phyloP scores from a whole-genome alignment of 1,139 yeast species.

The Geotrichum bryndzae region DNA sequence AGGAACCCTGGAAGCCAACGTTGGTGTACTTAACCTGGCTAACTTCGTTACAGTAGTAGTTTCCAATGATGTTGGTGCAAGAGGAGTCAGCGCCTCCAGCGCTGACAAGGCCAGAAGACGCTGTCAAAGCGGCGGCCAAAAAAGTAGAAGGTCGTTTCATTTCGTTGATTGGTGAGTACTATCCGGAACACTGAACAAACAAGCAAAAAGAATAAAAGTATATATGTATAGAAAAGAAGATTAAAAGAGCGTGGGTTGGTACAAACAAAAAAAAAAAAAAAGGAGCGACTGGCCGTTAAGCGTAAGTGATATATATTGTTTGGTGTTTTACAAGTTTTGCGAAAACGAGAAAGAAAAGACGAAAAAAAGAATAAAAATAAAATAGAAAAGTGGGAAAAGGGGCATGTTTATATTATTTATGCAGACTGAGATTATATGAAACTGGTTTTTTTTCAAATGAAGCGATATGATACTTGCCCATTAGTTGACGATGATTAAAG shows the following conservation, averaged over 20 bases:
- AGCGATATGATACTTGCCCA: no score
- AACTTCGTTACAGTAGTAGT: slow-evolving; percentile 73
- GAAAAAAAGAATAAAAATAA: not conserved
- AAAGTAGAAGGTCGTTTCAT: not conserved
- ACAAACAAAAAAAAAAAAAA: not conserved
- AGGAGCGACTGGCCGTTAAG: not conserved
- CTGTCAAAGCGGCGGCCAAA: not conserved
- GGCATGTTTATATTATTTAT: not conserved
- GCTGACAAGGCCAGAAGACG: no score
- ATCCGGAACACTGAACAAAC: not conserved
- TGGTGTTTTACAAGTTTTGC: not conserved
- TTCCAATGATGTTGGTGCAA: slow-evolving; percentile 44
- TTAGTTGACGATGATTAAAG: not conserved
- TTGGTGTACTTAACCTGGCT: slow-evolving; percentile 59
- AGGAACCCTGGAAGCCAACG: slow-evolving; percentile 75
- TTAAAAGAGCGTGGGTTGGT: not conserved
- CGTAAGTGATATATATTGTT: not conserved
- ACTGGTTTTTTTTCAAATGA: not conserved
- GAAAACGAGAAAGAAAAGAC: no score
- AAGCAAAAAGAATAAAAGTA: not conserved
- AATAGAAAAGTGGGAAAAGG: not conserved
- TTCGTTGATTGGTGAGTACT: not conserved
- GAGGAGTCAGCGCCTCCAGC: slow-evolving; percentile 23
- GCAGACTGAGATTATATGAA: not conserved
- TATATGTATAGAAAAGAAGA: not conserved